These are phyloP conservation scores for Cladophialophora exuberans DNA, from an alignment of 2,329 filamentous ascomycete genomes.

Conservation along the genomic window DNA sequence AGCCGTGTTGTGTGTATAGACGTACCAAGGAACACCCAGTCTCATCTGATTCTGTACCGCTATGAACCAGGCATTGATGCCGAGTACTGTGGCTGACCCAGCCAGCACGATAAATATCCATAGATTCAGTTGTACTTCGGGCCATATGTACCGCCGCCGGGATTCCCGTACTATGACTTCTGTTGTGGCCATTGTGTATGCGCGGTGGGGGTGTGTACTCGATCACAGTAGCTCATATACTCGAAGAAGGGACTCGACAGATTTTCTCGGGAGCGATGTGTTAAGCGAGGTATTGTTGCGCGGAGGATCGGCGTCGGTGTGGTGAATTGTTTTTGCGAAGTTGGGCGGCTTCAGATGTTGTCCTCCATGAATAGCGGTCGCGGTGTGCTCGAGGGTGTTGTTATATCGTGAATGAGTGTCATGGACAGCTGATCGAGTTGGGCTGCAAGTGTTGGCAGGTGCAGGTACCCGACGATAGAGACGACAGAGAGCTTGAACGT, in stretches of 20 bases:
- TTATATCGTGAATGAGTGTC: background rate
- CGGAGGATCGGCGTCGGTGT: background rate
- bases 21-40: constrained; percentile 63
- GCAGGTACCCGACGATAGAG: background rate
- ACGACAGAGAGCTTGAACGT: constrained; percentile 17
- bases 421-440: background rate
- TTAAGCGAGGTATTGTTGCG: background rate
- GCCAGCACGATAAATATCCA: constrained; percentile 67
- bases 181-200: constrained; percentile 37
- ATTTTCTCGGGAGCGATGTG: too few relatives aligned
- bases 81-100: constrained; percentile 60
- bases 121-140: constrained; percentile 65
- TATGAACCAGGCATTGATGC: constrained; percentile 65
- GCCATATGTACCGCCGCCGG: constrained; percentile 62
- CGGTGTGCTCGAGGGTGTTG: too few relatives aligned
- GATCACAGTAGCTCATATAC: background rate
- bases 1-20: constrained; percentile 11
- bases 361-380: constrained; percentile 1
- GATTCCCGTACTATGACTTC: constrained; percentile 37
- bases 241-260: too few relatives aligned
- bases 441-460: constrained; percentile 13
- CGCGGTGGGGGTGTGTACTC: constrained; percentile 3
- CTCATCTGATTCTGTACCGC: constrained; percentile 58
- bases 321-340: background rate
- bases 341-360: background rate